Conservation (phyloP, 2,329 filamentous ascomycete genomes). For the Xylariaceae sp. region DNA sequence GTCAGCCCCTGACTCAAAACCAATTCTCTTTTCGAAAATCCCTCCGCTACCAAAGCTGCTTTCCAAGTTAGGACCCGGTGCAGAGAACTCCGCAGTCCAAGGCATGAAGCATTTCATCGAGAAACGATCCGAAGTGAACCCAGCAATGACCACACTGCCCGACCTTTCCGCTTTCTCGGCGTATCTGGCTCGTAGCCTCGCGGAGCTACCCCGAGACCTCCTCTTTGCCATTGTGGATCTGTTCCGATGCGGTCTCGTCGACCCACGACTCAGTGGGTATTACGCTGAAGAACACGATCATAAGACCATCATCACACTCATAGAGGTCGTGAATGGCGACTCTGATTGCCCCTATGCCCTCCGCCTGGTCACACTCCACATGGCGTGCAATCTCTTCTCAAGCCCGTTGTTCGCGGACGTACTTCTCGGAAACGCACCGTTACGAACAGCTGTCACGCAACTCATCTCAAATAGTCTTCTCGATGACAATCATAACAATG, state of each 20-base stretch:
- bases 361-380: conserved; percentile 75
- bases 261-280: conserved; percentile 73
- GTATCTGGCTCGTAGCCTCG: conserved; percentile 54
- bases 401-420: conserved; percentile 64
- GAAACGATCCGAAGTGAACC: conserved; percentile 49
- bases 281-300: conserved; percentile 71
- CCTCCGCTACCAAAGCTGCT: conserved; percentile 79
- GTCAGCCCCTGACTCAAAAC: conserved; percentile 55
- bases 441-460: conserved; percentile 57
- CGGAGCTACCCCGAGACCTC: conserved; percentile 53
- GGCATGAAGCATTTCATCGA: conserved; percentile 68
- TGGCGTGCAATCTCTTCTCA: conserved; percentile 79
- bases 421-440: conserved; percentile 46
- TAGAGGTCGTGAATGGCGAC: conserved; percentile 54
- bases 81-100: conserved; percentile 55
- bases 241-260: conserved; percentile 69
- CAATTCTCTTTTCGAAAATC: conserved; percentile 69
- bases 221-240: conserved; percentile 85
- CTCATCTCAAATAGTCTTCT: conserved; percentile 74
- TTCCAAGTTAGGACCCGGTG: conserved; percentile 62
- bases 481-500: conserved; percentile 65
- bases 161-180: conserved; percentile 60
- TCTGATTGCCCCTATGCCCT: conserved; percentile 69
- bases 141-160: conserved; percentile 64
- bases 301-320: conserved; percentile 56